These are phyloP conservation scores for Pseudogymnoascus sp. DNA, from an alignment of 2,329 filamentous ascomycete species.

Conservation along the genomic window DNA sequence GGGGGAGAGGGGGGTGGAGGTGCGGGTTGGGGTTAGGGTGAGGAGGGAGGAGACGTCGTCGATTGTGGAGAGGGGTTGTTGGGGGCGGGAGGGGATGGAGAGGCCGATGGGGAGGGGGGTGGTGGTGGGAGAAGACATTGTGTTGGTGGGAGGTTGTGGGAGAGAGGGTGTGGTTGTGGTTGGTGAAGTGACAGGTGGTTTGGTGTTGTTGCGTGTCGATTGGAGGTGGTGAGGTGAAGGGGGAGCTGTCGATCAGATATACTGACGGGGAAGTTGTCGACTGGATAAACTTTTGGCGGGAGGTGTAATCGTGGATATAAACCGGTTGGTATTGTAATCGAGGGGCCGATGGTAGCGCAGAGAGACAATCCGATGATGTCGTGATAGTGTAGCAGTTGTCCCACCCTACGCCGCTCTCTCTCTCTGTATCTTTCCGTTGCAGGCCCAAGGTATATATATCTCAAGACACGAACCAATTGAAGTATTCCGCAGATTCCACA, in stretches of 20 bases:
- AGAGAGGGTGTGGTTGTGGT: background rate
- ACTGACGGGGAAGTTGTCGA: background rate
- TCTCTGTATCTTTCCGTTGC: background rate
- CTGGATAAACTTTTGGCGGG: background rate
- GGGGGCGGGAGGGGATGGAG: background rate
- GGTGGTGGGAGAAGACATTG: background rate
- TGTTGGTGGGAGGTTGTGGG: background rate
- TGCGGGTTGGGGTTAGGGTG: background rate
- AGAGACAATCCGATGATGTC: background rate
- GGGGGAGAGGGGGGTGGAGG: constrained; percentile 15
- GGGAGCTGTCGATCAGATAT: background rate
- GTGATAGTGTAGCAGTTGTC: background rate
- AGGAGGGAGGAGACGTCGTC: constrained; percentile 4
- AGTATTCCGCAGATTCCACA: background rate
- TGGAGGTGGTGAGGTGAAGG: background rate
- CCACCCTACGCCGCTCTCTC: background rate
- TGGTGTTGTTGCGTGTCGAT: background rate
- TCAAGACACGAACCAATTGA: background rate
- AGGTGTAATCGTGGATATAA: background rate
- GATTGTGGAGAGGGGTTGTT: background rate
- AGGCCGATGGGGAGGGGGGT: background rate
- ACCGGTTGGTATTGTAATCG: background rate
- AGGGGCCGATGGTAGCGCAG: background rate
- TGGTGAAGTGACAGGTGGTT: background rate
- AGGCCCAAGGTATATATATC: background rate